Base-by-base conservation (phyloP, 2,329 filamentous ascomycete species). In the Metarhizium rileyi region DNA sequence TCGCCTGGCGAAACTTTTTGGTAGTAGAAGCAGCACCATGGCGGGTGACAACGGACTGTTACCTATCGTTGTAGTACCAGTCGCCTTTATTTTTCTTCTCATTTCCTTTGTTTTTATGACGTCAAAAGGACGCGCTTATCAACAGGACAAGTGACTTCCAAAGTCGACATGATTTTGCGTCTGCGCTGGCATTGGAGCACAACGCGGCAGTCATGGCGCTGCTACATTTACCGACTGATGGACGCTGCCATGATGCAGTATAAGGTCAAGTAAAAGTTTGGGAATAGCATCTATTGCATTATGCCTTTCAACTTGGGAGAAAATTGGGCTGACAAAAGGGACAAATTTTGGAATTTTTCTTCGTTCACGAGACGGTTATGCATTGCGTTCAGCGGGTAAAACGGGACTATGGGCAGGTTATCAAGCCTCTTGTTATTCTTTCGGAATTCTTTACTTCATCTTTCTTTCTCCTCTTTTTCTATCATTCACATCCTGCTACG, bases 351-450 rank as follows among this genome's bases (percentile, higher is more conserved):
- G 14, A 16, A 5, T 26, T 28, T 36, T 7, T 38, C 45, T 20
- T 25, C 12, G 10, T 53, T 63, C 52, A 67, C 52, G 63, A 66
- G 49, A 58, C 57, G 57, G 57, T 56, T 66, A 63, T 67, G 66
- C 67, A 70, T 69, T 63, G 57, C 57, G 55, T 59, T 63, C 55
- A 66, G 64, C 63, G 65, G 63, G 60, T 59, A 64, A 63, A 65
- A 62, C 36, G 55, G 55, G 57, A 52, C 33, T 43, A 50, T 46
- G 49, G 52, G 41, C 25, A 52, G 48, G 44, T 46, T 41, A 38
- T 38, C 52, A 45, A 20, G 45, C 46, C 30, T 53, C 44, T 46
- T 53, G 53, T 56, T 50, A 51, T 52, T n/a, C 46, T 46, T 35
- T 9, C 14, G 42, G 42, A 23, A 23, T 20, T 9, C 36, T 16